Percentiles rank a stretch among this genome's conserved stretches.
Evolutionary conservation across 306 rosid species (phyloP).

Genomic region (Psophocarpus tetragonolobus): DNA sequence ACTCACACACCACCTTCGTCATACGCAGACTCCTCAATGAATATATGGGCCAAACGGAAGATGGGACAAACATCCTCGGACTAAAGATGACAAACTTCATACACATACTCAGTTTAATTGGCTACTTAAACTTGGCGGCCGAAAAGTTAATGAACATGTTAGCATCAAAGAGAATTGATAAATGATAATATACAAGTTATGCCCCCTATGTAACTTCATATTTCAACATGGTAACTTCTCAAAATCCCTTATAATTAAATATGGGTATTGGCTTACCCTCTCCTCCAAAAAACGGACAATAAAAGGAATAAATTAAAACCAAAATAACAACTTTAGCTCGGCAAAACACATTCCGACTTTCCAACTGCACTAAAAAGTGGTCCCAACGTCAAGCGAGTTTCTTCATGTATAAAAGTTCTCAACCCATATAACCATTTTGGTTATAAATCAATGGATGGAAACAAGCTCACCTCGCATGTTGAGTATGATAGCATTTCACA

Average conservation of each 20-base stretch:
- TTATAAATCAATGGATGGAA: constrained; percentile 51
- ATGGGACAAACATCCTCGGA: constrained; percentile 6
- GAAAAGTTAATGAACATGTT: constrained; percentile 5
- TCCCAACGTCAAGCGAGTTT: constrained; percentile 16
- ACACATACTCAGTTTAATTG: constrained; percentile 11
- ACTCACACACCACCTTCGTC: constrained; percentile 8
- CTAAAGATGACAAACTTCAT: constrained; percentile 7
- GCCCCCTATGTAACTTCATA: neutral
- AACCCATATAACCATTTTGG: constrained; percentile 21
- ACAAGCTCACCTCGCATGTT: constrained; percentile 35
- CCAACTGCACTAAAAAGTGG: constrained; percentile 18
- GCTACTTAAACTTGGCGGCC: neutral
- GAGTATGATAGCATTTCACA: constrained; percentile 40
- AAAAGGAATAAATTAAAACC: neutral
- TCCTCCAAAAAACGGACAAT: neutral
- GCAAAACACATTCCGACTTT: constrained; percentile 27
- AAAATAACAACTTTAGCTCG: constrained; percentile 20
- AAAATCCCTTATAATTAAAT: constrained; percentile 9
- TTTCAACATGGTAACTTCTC: neutral
- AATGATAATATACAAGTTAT: neutral
- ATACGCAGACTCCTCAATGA: neutral
- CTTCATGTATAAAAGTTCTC: constrained; percentile 33
- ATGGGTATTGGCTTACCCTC: constrained; percentile 25
- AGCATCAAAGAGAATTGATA: neutral
- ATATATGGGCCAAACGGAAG: constrained; percentile 20